Evolutionary conservation across 78 protist species (phyloP), one percentile per base, ranked within the genome.

Genomic region (Dictyostelium firmibasis): DNA sequence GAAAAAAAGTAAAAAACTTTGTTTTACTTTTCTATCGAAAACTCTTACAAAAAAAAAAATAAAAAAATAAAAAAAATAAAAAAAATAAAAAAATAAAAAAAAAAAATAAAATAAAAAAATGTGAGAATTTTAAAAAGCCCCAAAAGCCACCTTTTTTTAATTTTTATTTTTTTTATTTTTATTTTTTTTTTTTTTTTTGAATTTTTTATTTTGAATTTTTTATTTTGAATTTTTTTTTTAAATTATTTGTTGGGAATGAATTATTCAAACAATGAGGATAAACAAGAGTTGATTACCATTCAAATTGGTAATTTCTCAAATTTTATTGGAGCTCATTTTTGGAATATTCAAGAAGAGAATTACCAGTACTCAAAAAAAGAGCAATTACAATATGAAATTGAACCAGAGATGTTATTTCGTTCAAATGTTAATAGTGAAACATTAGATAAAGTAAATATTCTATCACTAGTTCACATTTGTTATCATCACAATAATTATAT

Each of bases 271-370:
- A 76, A 76, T 38, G 60, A 76, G 38, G 53, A 76, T 7, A 79
- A 82, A 38, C 43, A 83, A 44, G 64, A 64, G 3, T 41, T 88
- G 23, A 35, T 88, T 33, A 88, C 94, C 5, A 6, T 88, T 18
- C 94, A 88, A 81, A 81, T 88, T 81, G 94, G 94, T 35, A 38
- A 50, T 11, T 88, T 25, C 72, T 78, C 94, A 10, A 88, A 88
- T 69, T 88, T 88, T 36, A 88, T 88, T 4, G 94, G 69, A 23
- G 31, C 94, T 3, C 94, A 88, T 69, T 88, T 67, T 47, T 88
- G 94, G 94, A 88, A 88, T 81, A 88, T 88, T 29, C 94, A 88
- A 67, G 84, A 88, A 57, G 87, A 88, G 60, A 88, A 88, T 57
- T 88, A 81, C 69, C 41, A 88, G 23, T 81, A 62, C 50, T 50